These are phyloP conservation scores for Kluyveromyces wickerhamii DNA, from an alignment of 805 yeast species.

Conservation along the genomic window DNA sequence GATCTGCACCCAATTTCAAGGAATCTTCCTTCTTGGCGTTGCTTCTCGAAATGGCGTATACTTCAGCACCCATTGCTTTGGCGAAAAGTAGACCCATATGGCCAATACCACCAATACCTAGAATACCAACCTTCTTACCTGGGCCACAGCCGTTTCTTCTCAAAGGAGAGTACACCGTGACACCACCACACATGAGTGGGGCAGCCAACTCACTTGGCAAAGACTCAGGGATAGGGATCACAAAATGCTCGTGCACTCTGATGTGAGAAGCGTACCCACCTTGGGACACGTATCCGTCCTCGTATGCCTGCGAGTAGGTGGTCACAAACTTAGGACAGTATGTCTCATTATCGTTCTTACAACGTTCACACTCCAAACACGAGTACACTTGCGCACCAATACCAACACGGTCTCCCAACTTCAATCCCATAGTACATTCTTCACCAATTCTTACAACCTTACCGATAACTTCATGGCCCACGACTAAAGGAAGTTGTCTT, in stretches of 20 bases:
- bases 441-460: slow-evolving; percentile 50
- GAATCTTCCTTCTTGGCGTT: slow-evolving; percentile 43
- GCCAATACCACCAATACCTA: slow-evolving; percentile 53
- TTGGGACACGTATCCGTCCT: slow-evolving; percentile 41
- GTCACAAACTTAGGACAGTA: slow-evolving; percentile 43
- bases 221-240: slow-evolving; percentile 53
- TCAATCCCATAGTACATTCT: slow-evolving; percentile 38
- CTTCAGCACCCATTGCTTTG: slow-evolving; percentile 53
- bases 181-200: slow-evolving; percentile 72
- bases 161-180: slow-evolving; percentile 64
- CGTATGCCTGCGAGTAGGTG: slow-evolving; percentile 45
- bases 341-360: slow-evolving; percentile 45
- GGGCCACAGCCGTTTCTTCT: slow-evolving; percentile 43
- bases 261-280: slow-evolving; percentile 69
- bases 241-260: slow-evolving; percentile 56
- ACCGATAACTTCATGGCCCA: slow-evolving; percentile 68
- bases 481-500: slow-evolving; percentile 33
- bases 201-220: slow-evolving; percentile 50
- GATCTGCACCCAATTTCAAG: slow-evolving; percentile 43
- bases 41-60: slow-evolving; percentile 47
- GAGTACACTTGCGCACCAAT: slow-evolving; percentile 63
- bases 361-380: slow-evolving; percentile 56
- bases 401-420: slow-evolving; percentile 73
- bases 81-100: slow-evolving; percentile 50
- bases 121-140: slow-evolving; percentile 44